Evolutionary conservation across 106 monocot genomes (phyloP), one percentile per base, ranked within the genome.

Genomic region (Acorus gramineus): DNA sequence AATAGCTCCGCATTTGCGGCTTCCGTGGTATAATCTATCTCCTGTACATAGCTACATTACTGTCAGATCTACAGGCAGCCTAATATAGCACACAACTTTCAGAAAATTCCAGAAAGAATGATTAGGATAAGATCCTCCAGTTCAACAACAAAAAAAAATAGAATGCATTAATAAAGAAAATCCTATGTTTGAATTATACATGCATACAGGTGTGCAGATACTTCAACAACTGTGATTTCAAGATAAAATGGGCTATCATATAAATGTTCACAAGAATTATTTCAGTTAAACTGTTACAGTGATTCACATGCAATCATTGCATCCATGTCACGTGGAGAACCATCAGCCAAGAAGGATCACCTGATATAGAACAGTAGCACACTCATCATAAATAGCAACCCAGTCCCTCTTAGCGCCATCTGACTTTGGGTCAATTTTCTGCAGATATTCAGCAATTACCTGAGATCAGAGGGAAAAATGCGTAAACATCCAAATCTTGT

Each of bases 341-440:
- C 14, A 13, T 49, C 7, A 63, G 50, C 11, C 49, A 44, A 50
- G 10, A 45, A 62, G 49, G 14, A 13, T 63, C 55, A 98, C 96
- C 92, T 98, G 79, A 72, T 98, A 98, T 54, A 98, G 81, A 6
- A 98, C 92, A 73, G 48, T 78, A 45, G 96, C 87, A 78, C 96
- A 98, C 62, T 98, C 96, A 74, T 98, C 96, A 64, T 98, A 98
- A 9, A 98, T 98, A 60, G 96, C 96, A 73, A 92, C 91, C 96
- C 96, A 98, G 63, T 98, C 96, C 85, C 96, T 83, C 68, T 88
- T 98, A 6, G 96, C 92, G 68, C 96, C 96, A 80, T 98, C 96
- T 8, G 96, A 98, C 55, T 98, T 98, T 13, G 96, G 96, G 57
- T 98, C 96, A 48, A 98, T 61, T 66, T 92, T 98, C 71, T 98